A percentile compares a stretch with the other conserved stretches of the same genome.
Evolutionary conservation across 805 yeast genomes (phyloP).

Genomic region (Candida khao-thaluensis): DNA sequence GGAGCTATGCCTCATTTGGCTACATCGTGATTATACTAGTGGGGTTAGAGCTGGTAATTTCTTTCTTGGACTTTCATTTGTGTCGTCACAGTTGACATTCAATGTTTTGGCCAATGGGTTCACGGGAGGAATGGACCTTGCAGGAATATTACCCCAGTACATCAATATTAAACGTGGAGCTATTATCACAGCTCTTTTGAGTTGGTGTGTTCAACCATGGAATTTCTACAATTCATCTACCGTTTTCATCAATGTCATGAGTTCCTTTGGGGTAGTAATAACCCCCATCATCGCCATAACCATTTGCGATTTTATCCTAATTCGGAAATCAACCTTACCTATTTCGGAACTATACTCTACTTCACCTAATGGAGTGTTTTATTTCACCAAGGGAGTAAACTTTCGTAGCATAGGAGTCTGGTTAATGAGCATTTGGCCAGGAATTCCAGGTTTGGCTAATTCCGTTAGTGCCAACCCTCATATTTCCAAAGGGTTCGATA

Average conservation of each 20-base stretch:
- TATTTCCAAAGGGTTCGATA: constrained; percentile 13
- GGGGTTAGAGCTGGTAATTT: constrained; percentile 49
- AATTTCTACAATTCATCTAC: constrained; percentile 20
- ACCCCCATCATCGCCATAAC: constrained; percentile 25
- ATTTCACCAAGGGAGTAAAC: constrained; percentile 44
- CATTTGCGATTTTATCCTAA: constrained; percentile 36
- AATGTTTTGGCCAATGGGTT: constrained; percentile 47
- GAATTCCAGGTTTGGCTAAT: constrained; percentile 48
- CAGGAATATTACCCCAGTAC: constrained; percentile 45
- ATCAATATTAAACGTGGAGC: constrained; percentile 49
- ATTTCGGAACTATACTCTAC: constrained; percentile 40
- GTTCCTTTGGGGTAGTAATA: constrained; percentile 19
- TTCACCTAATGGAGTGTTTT: constrained; percentile 35
- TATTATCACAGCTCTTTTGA: constrained; percentile 18
- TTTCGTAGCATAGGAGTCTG: constrained; percentile 41
- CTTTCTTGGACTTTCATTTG: constrained; percentile 34
- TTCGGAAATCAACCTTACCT: constrained; percentile 38
- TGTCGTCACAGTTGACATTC: constrained; percentile 32
- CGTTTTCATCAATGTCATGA: constrained; percentile 19
- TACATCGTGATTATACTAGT: constrained; percentile 35
- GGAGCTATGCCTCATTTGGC: constrained; percentile 39
- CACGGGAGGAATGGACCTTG: constrained; percentile 55
- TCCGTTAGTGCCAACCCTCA: constrained; percentile 21
- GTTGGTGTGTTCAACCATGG: constrained; percentile 26
- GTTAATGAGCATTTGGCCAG: constrained; percentile 44